These are phyloP conservation scores for Saururus chinensis DNA, from an alignment of 164 flowering plant species.

Conservation along the genomic window DNA sequence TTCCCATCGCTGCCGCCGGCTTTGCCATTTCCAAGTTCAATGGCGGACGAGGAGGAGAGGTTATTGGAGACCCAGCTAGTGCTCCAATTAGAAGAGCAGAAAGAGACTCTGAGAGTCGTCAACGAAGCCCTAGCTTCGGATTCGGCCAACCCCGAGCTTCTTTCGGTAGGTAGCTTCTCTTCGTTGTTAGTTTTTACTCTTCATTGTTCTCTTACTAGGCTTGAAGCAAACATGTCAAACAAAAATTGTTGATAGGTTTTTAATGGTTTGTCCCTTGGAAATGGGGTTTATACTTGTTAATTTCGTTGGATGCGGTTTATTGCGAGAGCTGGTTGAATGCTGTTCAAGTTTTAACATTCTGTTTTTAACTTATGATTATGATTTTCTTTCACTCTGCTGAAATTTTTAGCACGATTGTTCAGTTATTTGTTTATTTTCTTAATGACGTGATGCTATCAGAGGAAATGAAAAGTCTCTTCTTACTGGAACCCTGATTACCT, in stretches of 20 bases:
- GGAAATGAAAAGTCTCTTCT: not conserved
- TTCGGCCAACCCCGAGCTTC: slow-evolving; percentile 68
- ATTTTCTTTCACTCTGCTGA: not conserved
- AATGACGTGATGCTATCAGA: not conserved
- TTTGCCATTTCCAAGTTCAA: too few relatives aligned
- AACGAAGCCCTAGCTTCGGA: slow-evolving; percentile 61
- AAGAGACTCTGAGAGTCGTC: slow-evolving; percentile 48
- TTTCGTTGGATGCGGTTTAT: too few relatives aligned
- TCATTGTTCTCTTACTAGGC: too few relatives aligned
- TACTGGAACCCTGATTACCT: too few relatives aligned
- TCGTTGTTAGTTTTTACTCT: too few relatives aligned
- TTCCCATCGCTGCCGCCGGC: not conserved
- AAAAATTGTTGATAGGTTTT: not conserved
- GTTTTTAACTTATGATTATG: not conserved
- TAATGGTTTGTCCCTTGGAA: too few relatives aligned
- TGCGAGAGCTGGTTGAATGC: not conserved
- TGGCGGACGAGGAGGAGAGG: slow-evolving; percentile 53
- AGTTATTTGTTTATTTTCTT: not conserved
- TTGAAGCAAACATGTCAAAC: too few relatives aligned
- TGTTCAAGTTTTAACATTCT: not conserved
- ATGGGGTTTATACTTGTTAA: too few relatives aligned
- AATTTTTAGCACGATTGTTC: not conserved
- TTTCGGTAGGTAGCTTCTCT: slow-evolving; percentile 27
- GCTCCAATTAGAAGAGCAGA: slow-evolving; percentile 69
- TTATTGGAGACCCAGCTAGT: slow-evolving; percentile 64